Evolutionary conservation across 257 asterid species (phyloP).

Genomic region (Apocynum venetum): DNA sequence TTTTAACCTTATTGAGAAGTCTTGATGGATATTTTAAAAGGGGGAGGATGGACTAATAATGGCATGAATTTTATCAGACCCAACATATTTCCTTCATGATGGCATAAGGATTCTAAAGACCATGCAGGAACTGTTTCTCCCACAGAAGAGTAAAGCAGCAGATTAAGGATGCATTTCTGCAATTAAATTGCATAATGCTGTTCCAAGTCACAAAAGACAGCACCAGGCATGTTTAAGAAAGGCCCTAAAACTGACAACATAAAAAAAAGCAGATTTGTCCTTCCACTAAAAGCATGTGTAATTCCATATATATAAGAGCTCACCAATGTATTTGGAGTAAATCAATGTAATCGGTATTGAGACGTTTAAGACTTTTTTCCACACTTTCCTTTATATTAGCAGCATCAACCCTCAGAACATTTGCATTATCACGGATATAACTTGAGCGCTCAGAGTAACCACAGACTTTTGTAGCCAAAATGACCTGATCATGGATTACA

Average conservation of each 20-base stretch:
- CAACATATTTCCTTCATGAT: neutral
- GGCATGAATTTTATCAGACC: neutral
- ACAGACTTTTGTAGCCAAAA: conserved; percentile 91
- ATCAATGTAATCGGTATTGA: conserved; percentile 87
- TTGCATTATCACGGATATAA: conserved; percentile 60
- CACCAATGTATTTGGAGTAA: conserved; percentile 96
- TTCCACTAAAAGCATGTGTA: neutral
- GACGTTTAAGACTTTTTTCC: conserved; percentile 90
- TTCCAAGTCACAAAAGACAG: neutral
- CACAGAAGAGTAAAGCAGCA: neutral
- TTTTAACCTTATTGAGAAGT: neutral
- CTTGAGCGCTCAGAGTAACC: conserved; percentile 66
- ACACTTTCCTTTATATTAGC: conserved; percentile 89
- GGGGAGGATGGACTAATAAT: neutral
- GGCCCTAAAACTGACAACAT: neutral
- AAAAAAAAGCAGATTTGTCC: neutral
- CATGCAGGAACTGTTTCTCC: neutral
- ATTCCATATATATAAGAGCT: conserved; percentile 11
- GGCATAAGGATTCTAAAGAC: neutral
- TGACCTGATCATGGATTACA: conserved; percentile 41
- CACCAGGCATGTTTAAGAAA: neutral
- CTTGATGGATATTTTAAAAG: neutral
- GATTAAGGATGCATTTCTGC: neutral
- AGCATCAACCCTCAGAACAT: conserved; percentile 77
- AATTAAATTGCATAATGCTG: neutral